phyloP scores from a whole-genome alignment of 2,329 filamentous ascomycete genomes.

The Westerdykella ornata region DNA sequence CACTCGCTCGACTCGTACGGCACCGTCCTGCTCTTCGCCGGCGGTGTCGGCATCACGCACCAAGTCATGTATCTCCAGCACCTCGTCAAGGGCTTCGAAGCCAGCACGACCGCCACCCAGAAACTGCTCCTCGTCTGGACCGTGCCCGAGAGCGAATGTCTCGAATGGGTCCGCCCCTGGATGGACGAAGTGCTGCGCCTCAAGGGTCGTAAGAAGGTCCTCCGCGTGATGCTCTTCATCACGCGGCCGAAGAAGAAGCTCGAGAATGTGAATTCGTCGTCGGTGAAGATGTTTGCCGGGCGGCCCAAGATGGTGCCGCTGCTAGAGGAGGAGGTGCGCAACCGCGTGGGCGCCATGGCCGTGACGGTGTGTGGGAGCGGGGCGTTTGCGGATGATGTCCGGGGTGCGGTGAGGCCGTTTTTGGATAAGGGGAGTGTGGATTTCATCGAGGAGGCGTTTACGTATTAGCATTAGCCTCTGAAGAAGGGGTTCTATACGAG shows the following conservation, averaged over 20 bases:
- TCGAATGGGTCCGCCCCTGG: slow-evolving; percentile 59
- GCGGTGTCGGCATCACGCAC: slow-evolving; percentile 75
- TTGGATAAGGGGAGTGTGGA: slow-evolving; percentile 51
- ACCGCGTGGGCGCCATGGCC: slow-evolving; percentile 52
- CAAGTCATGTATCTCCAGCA: slow-evolving; percentile 69
- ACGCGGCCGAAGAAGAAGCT: slow-evolving; percentile 54
- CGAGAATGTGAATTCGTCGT: slow-evolving; percentile 50
- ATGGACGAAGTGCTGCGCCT: slow-evolving; percentile 60
- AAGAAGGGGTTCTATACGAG: too few relatives aligned
- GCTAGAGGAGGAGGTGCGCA: slow-evolving; percentile 50
- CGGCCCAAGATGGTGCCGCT: slow-evolving; percentile 51
- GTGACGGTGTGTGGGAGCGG: slow-evolving; percentile 59
- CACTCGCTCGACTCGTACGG: slow-evolving; percentile 69
- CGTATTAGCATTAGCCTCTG: slow-evolving; percentile 41
- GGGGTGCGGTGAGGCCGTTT: slow-evolving; percentile 48
- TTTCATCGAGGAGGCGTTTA: slow-evolving; percentile 61
- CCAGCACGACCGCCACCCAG: slow-evolving; percentile 63
- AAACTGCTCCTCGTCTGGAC: slow-evolving; percentile 72
- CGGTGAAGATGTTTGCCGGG: slow-evolving; percentile 56
- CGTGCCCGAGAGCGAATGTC: slow-evolving; percentile 62
- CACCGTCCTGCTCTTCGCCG: slow-evolving; percentile 71
- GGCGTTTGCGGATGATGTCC: slow-evolving; percentile 56
- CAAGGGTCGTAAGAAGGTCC: slow-evolving; percentile 52
- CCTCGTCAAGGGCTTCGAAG: slow-evolving; percentile 60
- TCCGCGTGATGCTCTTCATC: slow-evolving; percentile 57